A percentile compares a stretch with the other conserved stretches of the same genome.
Evolutionary conservation across 2,329 filamentous ascomycete genomes (phyloP).

Genomic region (Basipetospora sp.): DNA sequence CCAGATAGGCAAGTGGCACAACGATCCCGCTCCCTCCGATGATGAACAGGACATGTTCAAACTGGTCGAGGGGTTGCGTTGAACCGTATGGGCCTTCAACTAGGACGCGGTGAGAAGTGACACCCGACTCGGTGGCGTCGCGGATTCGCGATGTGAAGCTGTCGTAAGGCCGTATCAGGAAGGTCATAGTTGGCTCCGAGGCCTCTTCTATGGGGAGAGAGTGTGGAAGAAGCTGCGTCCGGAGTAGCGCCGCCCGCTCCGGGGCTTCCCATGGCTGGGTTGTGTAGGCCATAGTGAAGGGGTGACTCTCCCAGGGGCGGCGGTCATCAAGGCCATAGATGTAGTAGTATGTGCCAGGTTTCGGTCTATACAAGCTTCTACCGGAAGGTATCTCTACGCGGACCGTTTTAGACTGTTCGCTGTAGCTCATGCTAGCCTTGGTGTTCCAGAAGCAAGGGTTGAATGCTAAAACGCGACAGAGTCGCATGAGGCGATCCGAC

Average conservation of each 20-base stretch:
- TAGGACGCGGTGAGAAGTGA: conserved; percentile 19
- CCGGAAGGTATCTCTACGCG: conserved; percentile 23
- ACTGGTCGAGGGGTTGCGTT: conserved; percentile 22
- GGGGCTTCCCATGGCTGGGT: conserved; percentile 1
- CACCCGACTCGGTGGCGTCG: conserved; percentile 14
- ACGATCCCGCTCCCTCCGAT: conserved; percentile 32
- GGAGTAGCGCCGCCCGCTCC: conserved; percentile 18
- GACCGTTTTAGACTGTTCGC: conserved; percentile 25
- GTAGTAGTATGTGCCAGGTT: conserved; percentile 31
- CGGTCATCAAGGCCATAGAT: conserved; percentile 25
- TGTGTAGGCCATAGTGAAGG: conserved; percentile 28
- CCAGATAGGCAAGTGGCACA: conserved; percentile 25
- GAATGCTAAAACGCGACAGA: conserved; percentile 26
- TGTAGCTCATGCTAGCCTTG: conserved; percentile 20
- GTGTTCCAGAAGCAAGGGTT: conserved; percentile 24
- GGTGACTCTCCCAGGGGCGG: conserved; percentile 34
- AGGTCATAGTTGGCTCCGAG: conserved; percentile 18
- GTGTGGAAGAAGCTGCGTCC: conserved; percentile 1
- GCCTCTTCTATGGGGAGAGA: conserved; percentile 1
- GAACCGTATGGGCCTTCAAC: conserved; percentile 32
- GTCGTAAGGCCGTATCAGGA: conserved; percentile 31
- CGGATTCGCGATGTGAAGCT: conserved; percentile 27
- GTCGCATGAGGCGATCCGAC: conserved; percentile 31
- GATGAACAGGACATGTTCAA: conserved; percentile 26
- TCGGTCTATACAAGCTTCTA: conserved; percentile 18